Evolutionary conservation across 148 eudicot genomes (phyloP).

Genomic region (Polygonum maritimum): DNA sequence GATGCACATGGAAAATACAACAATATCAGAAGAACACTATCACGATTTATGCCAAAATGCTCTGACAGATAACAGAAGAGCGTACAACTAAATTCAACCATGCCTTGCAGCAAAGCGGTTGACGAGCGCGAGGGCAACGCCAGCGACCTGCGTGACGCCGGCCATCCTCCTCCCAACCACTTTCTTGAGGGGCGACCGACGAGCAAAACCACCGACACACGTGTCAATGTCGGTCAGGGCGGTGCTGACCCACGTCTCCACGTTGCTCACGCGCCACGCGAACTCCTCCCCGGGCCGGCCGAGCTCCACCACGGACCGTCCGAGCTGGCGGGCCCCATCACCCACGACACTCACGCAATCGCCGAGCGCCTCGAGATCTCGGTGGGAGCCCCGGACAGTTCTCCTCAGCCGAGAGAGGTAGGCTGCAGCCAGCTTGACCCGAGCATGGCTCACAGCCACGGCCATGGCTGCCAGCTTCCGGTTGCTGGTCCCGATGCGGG

Average conservation of each 20-base stretch:
- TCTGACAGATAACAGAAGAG: not conserved
- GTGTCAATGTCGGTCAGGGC: constrained; percentile 46
- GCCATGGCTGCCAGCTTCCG: not conserved
- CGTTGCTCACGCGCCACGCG: constrained; percentile 48
- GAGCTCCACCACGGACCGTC: constrained; percentile 42
- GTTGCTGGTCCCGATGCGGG: not conserved
- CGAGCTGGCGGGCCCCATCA: constrained; percentile 40
- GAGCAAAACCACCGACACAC: constrained; percentile 45
- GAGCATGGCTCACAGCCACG: not conserved
- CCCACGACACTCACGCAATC: constrained; percentile 48
- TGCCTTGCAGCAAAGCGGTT: constrained; percentile 29
- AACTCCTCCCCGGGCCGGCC: constrained; percentile 31
- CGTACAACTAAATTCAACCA: not conserved
- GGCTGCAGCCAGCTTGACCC: constrained; percentile 15
- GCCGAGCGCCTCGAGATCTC: constrained; percentile 39
- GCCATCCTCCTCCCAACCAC: constrained; percentile 23
- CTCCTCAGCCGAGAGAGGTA: constrained; percentile 24
- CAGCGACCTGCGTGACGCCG: constrained; percentile 38
- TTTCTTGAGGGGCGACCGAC: constrained; percentile 14
- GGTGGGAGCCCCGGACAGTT: constrained; percentile 20
- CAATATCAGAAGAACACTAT: too few relatives aligned
- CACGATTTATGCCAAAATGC: too few relatives aligned
- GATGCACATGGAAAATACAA: too few relatives aligned
- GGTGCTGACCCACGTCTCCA: constrained; percentile 65
- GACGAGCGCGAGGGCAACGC: constrained; percentile 58